Conservation (phyloP, 441 rosid species). For the Aleurites moluccanus region DNA sequence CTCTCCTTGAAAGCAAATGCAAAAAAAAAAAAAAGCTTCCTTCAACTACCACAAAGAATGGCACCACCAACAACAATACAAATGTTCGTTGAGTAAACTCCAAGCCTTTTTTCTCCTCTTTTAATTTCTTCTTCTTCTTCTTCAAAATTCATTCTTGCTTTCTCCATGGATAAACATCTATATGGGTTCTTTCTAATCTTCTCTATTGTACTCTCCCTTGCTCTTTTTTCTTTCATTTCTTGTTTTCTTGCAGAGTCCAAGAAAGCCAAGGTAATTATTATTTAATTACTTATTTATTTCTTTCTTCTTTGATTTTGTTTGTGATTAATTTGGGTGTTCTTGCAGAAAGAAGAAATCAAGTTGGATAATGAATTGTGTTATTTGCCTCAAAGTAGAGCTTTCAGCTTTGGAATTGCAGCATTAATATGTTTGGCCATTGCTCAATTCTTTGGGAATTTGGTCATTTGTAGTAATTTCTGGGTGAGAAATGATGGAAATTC, state of each 20-base stretch:
- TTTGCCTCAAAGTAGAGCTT: constrained; percentile 51
- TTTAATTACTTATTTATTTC: not conserved
- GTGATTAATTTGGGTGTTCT: not conserved
- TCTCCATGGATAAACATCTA: constrained; percentile 37
- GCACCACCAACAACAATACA: not conserved
- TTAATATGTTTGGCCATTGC: constrained; percentile 48
- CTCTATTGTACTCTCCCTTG: constrained; percentile 41
- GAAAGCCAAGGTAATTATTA: constrained; percentile 53
- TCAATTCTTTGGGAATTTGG: constrained; percentile 52
- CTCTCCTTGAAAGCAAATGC: constrained; percentile 40
- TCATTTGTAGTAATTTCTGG: constrained; percentile 32
- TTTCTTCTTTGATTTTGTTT: not conserved
- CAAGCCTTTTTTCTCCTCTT: constrained; percentile 19
- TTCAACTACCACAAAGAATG: constrained; percentile 29
- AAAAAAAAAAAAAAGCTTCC: constrained; percentile 11
- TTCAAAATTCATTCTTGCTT: not conserved
- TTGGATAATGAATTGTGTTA: constrained; percentile 65
- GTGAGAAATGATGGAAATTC: constrained; percentile 26
- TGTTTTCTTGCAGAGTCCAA: constrained; percentile 61
- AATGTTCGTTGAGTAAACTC: constrained; percentile 32
- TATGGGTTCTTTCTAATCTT: constrained; percentile 27
- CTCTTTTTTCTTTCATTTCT: constrained; percentile 43
- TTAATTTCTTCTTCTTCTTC: not conserved
- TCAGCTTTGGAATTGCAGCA: constrained; percentile 55
- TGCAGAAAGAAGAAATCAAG: constrained; percentile 54